Evolutionary conservation across 106 monocot genomes (phyloP).

Genomic region (Dendrobium catenatum): DNA sequence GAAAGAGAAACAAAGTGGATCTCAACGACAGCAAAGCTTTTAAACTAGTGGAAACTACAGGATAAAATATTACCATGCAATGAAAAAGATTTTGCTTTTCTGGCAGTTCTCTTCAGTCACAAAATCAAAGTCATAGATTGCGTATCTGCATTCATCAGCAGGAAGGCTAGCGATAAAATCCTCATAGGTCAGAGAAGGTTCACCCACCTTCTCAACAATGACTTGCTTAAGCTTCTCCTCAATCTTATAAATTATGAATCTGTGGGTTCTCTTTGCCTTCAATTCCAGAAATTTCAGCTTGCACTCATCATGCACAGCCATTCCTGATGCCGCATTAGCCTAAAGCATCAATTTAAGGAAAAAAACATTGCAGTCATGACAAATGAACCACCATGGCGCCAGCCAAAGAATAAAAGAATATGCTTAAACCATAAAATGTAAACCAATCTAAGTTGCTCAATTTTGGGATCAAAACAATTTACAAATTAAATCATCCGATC

Average conservation of each 20-base stretch:
- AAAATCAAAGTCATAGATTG: conserved; percentile 26
- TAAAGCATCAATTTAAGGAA: background rate
- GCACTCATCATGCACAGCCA: background rate
- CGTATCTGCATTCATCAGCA: conserved; percentile 14
- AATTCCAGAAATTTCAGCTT: conserved; percentile 3
- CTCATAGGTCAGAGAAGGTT: conserved; percentile 12
- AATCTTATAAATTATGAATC: conserved; percentile 8
- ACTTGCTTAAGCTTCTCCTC: conserved; percentile 20
- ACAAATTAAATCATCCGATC: too few species aligned
- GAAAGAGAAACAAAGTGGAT: background rate
- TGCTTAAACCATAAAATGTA: too few species aligned
- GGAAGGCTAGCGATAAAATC: conserved; percentile 18
- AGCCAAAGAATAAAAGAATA: too few species aligned
- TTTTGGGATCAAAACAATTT: too few species aligned
- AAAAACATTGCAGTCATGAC: too few species aligned
- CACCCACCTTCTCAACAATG: conserved; percentile 19
- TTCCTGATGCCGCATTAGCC: background rate
- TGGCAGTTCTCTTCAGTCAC: conserved; percentile 4
- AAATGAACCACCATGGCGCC: too few species aligned
- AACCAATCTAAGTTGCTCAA: too few species aligned
- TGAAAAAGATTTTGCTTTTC: conserved; percentile 12
- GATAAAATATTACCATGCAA: conserved; percentile 6
- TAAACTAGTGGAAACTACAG: background rate
- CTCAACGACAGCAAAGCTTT: too few species aligned
- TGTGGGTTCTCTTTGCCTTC: conserved; percentile 2